Conservation (phyloP, 1,284 basidiomycete genomes). For the Sporisorium exsertum region DNA sequence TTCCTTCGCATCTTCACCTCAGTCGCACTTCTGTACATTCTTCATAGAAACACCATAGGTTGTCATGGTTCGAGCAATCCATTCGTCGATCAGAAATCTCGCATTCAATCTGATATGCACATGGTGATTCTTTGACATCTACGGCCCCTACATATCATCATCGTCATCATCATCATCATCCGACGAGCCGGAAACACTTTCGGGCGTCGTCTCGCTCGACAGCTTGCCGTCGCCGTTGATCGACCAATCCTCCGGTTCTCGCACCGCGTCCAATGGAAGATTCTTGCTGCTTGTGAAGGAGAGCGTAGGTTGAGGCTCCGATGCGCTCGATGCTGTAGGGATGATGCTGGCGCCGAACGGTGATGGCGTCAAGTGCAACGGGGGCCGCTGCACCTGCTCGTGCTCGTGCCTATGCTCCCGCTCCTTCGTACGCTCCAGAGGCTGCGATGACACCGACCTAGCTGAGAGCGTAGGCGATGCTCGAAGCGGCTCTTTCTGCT, state of each 20-base stretch:
- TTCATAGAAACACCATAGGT: background rate
- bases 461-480: constrained; percentile 2
- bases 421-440: too few species aligned
- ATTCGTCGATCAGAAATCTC: background rate
- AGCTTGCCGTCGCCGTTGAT: constrained; percentile 3
- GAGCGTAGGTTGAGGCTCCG: background rate
- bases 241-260: background rate
- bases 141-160: background rate
- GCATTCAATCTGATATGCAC: background rate
- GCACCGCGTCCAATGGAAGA: background rate
- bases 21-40: background rate
- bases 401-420: background rate
- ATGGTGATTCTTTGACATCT: background rate
- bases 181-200: background rate
- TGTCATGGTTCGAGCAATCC: background rate
- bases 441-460: background rate
- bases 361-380: background rate
- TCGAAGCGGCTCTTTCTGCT: background rate
- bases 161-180: too few species aligned
- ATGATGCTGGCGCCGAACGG: constrained; percentile 3
- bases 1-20: background rate
- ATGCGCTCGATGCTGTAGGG: background rate
- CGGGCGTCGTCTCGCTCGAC: background rate
- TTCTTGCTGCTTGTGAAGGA: constrained; percentile 9
- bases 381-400: background rate